Base-by-base conservation (phyloP, 2,329 filamentous ascomycete species). In the Leptographium galeiforme region DNA sequence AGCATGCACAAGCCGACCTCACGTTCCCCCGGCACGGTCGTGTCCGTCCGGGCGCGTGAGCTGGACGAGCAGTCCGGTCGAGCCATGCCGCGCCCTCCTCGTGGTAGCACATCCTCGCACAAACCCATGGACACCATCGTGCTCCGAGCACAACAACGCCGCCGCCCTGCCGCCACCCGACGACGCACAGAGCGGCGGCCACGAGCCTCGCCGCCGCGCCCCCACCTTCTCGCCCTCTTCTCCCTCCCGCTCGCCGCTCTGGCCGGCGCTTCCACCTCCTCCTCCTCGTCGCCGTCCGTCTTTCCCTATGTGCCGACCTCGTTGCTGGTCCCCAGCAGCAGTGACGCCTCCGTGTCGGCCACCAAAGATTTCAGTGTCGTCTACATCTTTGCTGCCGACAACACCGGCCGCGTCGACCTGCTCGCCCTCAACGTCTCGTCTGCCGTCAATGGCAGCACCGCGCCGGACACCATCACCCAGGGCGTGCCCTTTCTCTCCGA, bases 221-320 rank as follows among this genome's bases (percentile, higher is more conserved):
- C 34, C 36, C 6, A n/a, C n/a, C 11, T 34, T n/a, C n/a, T 41
- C 36, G 34, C 54, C 39, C 40, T 58, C 30, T 16, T 40, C 8
- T 50, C 55, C 34, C 48, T 50, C 4, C 18, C 45, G 6, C 19
- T 48, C 12, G 46, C 38, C 41, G 36, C 39, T 16, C n/a, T n/a
- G 8, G 25, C 34, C 44, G 18, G 38, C 57, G 18, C 46, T 11
- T 36, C 48, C 36, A 30, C 61, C 40, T 57, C n/a, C 25, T 25
- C 25, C 25, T 25, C 63, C 40, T 61, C 67, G 6, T 40, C 55
- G 8, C 71, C 74, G 51, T 70, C 74, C 61, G 66, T 66, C 49
- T 75, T 89, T 51, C 89, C 88, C 32, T 95, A 94, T 70, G 82
- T 83, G 53, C 85, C 88, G 3, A 89, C 89, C 0, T 81, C 78